Percentiles rank a stretch among this genome's conserved stretches.
Evolutionary conservation across 495 filamentous ascomycete species (phyloP).

Genomic region (Daldinia bambusicola): DNA sequence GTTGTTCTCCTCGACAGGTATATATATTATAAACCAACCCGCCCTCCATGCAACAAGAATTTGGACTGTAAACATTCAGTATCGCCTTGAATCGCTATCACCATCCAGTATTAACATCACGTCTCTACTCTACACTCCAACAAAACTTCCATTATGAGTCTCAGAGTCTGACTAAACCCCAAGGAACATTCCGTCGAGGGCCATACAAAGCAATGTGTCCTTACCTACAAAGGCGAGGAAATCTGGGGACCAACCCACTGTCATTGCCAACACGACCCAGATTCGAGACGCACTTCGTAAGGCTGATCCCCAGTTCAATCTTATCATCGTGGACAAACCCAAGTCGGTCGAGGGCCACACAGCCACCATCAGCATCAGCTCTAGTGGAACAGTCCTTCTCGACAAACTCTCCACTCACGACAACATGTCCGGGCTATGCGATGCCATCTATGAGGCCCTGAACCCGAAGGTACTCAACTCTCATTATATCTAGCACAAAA

Average conservation of each 20-base stretch:
- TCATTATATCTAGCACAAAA: neutral
- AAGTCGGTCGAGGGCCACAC: neutral
- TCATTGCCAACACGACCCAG: neutral
- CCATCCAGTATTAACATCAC: neutral
- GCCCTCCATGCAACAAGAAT: neutral
- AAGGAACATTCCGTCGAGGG: neutral
- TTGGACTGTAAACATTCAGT: neutral
- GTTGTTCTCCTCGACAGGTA: neutral
- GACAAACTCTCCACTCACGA: neutral
- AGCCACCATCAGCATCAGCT: neutral
- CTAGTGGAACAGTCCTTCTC: neutral
- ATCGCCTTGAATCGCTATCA: too few species aligned
- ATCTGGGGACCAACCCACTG: neutral
- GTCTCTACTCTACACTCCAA: neutral
- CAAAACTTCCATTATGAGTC: neutral
- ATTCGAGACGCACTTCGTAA: neutral
- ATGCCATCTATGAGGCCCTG: neutral
- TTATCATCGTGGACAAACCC: neutral
- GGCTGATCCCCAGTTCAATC: neutral
- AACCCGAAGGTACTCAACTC: neutral
- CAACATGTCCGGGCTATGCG: neutral
- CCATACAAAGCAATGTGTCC: neutral
- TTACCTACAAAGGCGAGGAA: neutral
- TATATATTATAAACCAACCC: neutral
- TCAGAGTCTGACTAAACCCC: neutral